These are phyloP conservation scores for Ogataea pignaliae DNA, from an alignment of 805 yeast genomes.

Conservation along the genomic window DNA sequence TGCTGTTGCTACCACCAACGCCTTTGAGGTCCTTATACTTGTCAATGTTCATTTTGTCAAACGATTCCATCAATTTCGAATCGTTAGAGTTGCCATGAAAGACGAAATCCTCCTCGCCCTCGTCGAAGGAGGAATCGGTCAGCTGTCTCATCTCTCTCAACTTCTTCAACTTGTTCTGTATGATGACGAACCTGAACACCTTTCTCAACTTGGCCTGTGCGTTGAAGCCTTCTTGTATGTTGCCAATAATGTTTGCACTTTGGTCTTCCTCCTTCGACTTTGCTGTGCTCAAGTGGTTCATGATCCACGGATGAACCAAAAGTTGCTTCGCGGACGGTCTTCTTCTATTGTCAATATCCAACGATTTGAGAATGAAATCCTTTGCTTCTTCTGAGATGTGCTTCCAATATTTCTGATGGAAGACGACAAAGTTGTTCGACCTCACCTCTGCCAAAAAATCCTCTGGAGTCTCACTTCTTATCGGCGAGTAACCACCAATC, in stretches of 20 bases:
- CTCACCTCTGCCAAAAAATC: conserved; percentile 80
- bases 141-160: conserved; percentile 59
- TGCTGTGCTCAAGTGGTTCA: conserved; percentile 32
- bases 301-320: conserved; percentile 73
- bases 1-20: background rate
- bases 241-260: conserved; percentile 68
- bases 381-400: conserved; percentile 78
- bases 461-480: conserved; percentile 74
- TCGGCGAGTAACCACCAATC: conserved; percentile 89
- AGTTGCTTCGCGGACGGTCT: conserved; percentile 69
- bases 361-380: conserved; percentile 64
- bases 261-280: conserved; percentile 11
- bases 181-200: conserved; percentile 79
- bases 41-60: conserved; percentile 13
- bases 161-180: conserved; percentile 73
- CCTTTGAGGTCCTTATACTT: background rate
- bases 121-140: conserved; percentile 37
- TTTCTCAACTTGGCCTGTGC: conserved; percentile 81
- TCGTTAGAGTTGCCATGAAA: conserved; percentile 36
- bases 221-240: conserved; percentile 73
- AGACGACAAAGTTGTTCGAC: conserved; percentile 70
- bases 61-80: conserved; percentile 35
- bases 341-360: conserved; percentile 60
- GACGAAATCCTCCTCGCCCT: conserved; percentile 28
- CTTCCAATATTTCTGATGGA: conserved; percentile 85